A percentile compares a stretch with the other conserved stretches of the same genome.
These are phyloP conservation scores for Zygnema circumcarinatum DNA, from an alignment of 139 green algal genomes.

Conservation along the genomic window DNA sequence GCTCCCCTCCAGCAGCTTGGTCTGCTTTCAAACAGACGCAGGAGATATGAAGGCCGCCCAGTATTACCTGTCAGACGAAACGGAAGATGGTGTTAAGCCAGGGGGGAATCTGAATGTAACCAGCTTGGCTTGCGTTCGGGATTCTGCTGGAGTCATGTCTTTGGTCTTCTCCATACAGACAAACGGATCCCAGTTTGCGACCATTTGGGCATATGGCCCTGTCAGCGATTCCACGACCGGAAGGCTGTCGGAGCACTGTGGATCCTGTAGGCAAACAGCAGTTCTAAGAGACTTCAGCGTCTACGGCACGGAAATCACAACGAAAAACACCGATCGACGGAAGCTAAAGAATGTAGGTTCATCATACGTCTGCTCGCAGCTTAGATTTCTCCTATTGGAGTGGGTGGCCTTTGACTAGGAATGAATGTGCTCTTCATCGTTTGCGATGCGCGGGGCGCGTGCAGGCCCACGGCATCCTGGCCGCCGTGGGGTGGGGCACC, in stretches of 20 bases:
- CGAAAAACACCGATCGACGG: neutral
- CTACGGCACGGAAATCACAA: neutral
- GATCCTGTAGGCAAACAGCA: neutral
- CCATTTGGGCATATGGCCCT: neutral
- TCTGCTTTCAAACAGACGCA: neutral
- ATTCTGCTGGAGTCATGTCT: neutral
- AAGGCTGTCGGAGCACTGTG: neutral
- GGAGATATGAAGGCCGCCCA: neutral
- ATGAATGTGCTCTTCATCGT: neutral
- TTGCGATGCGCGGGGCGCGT: neutral
- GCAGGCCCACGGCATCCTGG: conserved; percentile 8
- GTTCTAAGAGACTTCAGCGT: neutral
- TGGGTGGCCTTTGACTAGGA: no score
- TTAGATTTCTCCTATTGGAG: neutral
- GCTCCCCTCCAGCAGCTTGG: neutral
- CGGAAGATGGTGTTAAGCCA: neutral
- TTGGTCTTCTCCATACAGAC: neutral
- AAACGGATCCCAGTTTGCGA: neutral
- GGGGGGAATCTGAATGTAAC: neutral
- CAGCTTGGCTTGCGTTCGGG: neutral
- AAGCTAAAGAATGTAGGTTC: neutral
- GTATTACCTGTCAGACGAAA: neutral
- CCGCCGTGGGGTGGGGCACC: neutral
- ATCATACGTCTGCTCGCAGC: neutral
- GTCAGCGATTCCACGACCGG: neutral